phyloP scores from a whole-genome alignment of 768 basidiomycete species.

The Hebeloma cylindrosporum region DNA sequence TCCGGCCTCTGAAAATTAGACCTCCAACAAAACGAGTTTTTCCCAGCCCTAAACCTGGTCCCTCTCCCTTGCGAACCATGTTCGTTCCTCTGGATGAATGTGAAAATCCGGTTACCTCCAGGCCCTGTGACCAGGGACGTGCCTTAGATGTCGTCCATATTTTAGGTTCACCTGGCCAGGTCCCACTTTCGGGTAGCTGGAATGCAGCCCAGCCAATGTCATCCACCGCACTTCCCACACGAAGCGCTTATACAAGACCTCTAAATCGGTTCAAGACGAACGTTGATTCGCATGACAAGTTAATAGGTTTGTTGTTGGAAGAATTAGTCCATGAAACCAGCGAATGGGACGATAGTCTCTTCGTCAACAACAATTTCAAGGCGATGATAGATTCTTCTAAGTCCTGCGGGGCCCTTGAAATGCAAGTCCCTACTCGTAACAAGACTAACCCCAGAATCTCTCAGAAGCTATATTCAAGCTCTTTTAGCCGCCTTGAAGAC shows the following conservation, averaged over 20 bases:
- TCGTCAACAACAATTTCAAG: slow-evolving; percentile 49
- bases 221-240: neutral
- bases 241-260: neutral
- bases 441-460: no score
- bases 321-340: slow-evolving; percentile 51
- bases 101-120: neutral
- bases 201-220: no score
- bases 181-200: no score
- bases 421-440: no score
- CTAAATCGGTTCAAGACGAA: neutral
- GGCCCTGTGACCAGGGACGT: no score
- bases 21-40: slow-evolving; percentile 26
- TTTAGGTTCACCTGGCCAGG: neutral
- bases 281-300: neutral
- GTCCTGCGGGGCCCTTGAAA: neutral
- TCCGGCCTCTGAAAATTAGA: no score
- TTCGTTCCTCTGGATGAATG: slow-evolving; percentile 25
- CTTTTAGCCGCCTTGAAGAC: slow-evolving; percentile 14
- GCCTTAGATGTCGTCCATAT: neutral
- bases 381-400: slow-evolving; percentile 39
- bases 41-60: slow-evolving; percentile 41
- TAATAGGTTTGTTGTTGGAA: slow-evolving; percentile 39
- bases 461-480: neutral
- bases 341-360: slow-evolving; percentile 50
- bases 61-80: slow-evolving; percentile 48